These are phyloP conservation scores for Berberis thunbergii DNA, from an alignment of 164 flowering plant species.

Conservation along the genomic window DNA sequence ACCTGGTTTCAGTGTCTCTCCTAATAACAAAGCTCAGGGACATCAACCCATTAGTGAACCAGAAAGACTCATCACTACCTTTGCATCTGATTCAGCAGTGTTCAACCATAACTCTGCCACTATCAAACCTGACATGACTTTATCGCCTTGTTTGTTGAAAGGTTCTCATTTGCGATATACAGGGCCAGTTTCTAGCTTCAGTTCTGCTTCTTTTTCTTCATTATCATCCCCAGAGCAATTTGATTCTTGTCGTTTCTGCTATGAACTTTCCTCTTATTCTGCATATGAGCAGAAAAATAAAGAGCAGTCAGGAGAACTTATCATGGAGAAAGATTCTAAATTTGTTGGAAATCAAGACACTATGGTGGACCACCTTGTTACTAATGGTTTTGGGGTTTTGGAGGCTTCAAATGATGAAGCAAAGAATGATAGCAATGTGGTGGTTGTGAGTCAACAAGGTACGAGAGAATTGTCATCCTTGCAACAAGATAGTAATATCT, in stretches of 20 bases:
- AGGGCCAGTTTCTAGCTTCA: neutral
- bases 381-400: constrained; percentile 11
- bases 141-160: constrained; percentile 15
- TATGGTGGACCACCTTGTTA: neutral
- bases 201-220: constrained; percentile 14
- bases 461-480: constrained; percentile 21
- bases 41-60: constrained; percentile 26
- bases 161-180: constrained; percentile 16
- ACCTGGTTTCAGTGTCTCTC: constrained; percentile 55
- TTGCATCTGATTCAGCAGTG: constrained; percentile 17
- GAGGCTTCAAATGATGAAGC: constrained; percentile 12
- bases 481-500: constrained; percentile 29
- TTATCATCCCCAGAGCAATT: constrained; percentile 13
- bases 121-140: constrained; percentile 15
- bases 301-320: constrained; percentile 12
- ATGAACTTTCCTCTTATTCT: constrained; percentile 18
- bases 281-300: constrained; percentile 16
- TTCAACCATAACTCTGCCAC: constrained; percentile 7
- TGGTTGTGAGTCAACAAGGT: constrained; percentile 15
- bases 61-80: constrained; percentile 23
- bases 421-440: constrained; percentile 8
- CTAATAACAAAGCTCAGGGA: constrained; percentile 27
- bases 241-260: constrained; percentile 13
- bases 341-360: neutral
- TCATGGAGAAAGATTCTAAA: constrained; percentile 11